Conservation (phyloP, 2,329 filamentous ascomycete species). For the Phaeosphaeriaceae sp. region DNA sequence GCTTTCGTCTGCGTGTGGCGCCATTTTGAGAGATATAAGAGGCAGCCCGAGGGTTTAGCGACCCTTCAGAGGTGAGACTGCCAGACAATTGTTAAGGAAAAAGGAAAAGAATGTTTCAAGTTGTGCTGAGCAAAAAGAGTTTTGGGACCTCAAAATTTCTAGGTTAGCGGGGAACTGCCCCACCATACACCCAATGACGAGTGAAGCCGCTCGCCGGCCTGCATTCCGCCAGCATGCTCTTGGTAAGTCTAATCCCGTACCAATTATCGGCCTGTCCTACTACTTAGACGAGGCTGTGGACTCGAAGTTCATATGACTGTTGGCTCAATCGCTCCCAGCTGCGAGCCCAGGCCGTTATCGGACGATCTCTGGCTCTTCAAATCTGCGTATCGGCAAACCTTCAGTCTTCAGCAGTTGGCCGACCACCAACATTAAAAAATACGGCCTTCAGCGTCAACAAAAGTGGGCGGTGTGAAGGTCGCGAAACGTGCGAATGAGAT, state of each 20-base stretch:
- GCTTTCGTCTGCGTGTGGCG: constrained; percentile 48
- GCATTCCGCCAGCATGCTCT: neutral
- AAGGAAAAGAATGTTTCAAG: neutral
- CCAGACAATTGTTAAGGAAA: constrained; percentile 36
- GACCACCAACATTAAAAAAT: neutral
- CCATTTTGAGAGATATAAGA: constrained; percentile 39
- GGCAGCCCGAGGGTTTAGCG: constrained; percentile 44
- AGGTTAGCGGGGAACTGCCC: constrained; percentile 4
- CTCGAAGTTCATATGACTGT: neutral
- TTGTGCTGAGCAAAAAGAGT: neutral
- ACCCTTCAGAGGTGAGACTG: constrained; percentile 43
- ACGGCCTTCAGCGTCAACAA: neutral
- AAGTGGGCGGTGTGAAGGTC: constrained; percentile 10
- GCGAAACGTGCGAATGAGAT: constrained; percentile 30
- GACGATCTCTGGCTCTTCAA: too few species aligned
- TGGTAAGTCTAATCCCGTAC: neutral
- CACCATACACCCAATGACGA: constrained; percentile 3
- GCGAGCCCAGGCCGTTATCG: too few species aligned
- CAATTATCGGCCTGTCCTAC: neutral
- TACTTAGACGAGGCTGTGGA: neutral
- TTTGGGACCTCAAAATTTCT: neutral
- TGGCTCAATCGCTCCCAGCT: too few species aligned
- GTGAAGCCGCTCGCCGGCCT: neutral
- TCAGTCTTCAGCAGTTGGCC: neutral
- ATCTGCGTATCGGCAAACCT: neutral